A percentile compares a stretch with the other conserved stretches of the same genome.
These are phyloP conservation scores for Pestalotiopsis sp. DNA, from an alignment of 2,329 filamentous ascomycete genomes.

Conservation along the genomic window DNA sequence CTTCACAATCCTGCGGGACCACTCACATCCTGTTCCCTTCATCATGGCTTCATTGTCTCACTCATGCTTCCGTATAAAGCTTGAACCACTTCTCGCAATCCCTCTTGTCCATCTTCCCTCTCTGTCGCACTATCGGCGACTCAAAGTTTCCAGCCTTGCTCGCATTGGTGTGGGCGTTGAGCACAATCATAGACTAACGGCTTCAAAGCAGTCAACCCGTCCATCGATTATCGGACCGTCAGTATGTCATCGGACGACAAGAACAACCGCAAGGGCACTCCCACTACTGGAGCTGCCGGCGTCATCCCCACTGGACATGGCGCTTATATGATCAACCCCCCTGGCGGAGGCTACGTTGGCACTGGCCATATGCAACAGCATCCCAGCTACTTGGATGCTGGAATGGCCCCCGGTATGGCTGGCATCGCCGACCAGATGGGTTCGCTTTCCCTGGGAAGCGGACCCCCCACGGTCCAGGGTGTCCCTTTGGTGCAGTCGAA, in stretches of 20 bases:
- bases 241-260: conserved; percentile 22
- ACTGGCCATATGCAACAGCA: not conserved
- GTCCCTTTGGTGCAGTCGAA: not conserved
- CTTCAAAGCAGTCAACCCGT: conserved; percentile 21
- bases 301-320: conserved; percentile 15
- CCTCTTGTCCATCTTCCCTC: not conserved
- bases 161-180: not conserved
- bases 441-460: conserved; percentile 31
- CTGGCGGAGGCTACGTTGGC: no score
- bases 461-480: not conserved
- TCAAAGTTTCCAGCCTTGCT: not conserved
- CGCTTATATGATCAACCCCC: conserved; percentile 23
- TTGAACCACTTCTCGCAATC: no score
- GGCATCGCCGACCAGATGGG: conserved; percentile 30
- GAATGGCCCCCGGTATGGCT: conserved; percentile 22
- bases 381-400: conserved; percentile 19
- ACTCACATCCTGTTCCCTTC: no score
- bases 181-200: not conserved
- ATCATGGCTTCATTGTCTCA: no score
- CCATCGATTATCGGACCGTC: conserved; percentile 21
- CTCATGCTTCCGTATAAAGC: no score
- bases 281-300: conserved; percentile 22
- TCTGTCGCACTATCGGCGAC: not conserved
- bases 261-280: conserved; percentile 20
- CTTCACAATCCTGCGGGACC: no score